phyloP scores from a whole-genome alignment of 345 rosid genomes.

The Murraya koenigii region DNA sequence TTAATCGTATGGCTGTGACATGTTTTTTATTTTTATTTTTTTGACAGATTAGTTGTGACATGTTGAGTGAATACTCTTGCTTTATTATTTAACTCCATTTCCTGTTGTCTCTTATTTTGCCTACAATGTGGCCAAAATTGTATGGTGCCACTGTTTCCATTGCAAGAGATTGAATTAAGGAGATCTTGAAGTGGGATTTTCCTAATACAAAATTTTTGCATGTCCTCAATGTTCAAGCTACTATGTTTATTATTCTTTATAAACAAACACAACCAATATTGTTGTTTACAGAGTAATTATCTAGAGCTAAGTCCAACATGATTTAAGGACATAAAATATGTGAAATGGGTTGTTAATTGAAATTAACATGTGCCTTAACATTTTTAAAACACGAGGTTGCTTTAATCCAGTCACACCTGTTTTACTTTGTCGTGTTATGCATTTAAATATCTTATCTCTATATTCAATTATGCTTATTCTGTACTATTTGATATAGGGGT shows the following conservation, averaged over 20 bases:
- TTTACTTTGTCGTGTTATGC: not conserved
- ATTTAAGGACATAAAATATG: not conserved
- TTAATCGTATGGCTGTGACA: not conserved
- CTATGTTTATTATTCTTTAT: not conserved
- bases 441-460: not conserved
- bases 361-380: not conserved
- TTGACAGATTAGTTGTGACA: too few species aligned
- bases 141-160: not conserved
- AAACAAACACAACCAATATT: not conserved
- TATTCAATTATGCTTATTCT: not conserved
- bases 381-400: not conserved
- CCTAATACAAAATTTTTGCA: not conserved
- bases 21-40: too few species aligned
- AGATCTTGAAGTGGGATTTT: not conserved
- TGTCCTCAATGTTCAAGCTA: not conserved
- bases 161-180: not conserved
- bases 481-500: conserved; percentile 51
- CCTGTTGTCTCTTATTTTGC: not conserved
- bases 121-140: not conserved
- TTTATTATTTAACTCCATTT: not conserved
- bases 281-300: not conserved
- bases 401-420: not conserved
- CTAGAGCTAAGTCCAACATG: not conserved
- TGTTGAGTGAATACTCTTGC: not conserved
- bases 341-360: not conserved